Evolutionary conservation across 306 rosid species (phyloP), one percentile per base, ranked within the genome.

Genomic region (Lathyrus tuberosus): DNA sequence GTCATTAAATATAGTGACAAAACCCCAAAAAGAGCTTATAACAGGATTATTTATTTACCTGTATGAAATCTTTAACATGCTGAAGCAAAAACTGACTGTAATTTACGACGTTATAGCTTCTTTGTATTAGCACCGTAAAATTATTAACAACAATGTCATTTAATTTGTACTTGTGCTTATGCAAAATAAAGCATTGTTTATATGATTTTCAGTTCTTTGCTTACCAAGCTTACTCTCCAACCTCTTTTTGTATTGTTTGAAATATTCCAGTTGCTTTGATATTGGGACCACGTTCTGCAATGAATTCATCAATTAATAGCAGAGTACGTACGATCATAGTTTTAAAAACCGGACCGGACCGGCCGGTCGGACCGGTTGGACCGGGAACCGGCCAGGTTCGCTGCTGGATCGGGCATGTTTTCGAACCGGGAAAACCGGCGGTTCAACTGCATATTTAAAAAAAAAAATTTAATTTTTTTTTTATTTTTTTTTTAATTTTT

Each of bases 131-230:
- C 6, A 85, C 0, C 0, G 84, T 22, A 49, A 84, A 90, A 62
- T 90, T 87, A 26, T 90, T 86, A 59, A 90, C 16, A 7, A 86
- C 88, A n/a, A 75, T 87, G 73, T 90, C 96, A 73, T 20, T 20
- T 20, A 0, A 20, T 90, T 90, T 64, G 96, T 90, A 10, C 91
- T 94, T 1, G 91, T 94, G 43, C 96, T 86, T 5, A 90, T 28
- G 56, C 84, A 2, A 71, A 82, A 86, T 8, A 81, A 1, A 5
- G 94, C 96, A 1, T 77, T 81, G 14, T 71, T 79, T 1, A 90
- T 67, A 14, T 86, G 94, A 8, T 33, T 2, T 47, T 82, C 75
- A 0, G 71, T 60, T 69, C 65, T 20, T 68, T 56, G 13, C 73
- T 73, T 86, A 10, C 94, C 96, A n/a, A 77, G 62, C 16, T 56